Base-by-base conservation (phyloP, 2,329 filamentous ascomycete genomes). In the Epichloe uncinata region DNA sequence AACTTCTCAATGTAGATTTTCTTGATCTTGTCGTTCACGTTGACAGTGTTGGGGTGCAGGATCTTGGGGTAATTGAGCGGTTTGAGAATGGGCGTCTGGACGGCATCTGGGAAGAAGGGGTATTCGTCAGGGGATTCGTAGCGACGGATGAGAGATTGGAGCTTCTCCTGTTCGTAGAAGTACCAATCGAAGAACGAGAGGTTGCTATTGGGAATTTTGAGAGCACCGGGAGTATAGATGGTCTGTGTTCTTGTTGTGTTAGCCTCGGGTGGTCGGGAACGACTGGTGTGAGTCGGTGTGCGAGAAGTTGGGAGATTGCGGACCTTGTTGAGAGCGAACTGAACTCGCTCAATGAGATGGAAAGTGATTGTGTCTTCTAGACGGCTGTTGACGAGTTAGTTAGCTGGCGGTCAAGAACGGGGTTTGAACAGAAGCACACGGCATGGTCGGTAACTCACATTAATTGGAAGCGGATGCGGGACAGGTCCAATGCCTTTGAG, bases 291-390 rank as follows among this genome's bases (percentile, higher is more conserved):
- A n/a, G 42, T 22, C 9, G 16, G 9, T n/a, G 6, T 15, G 26
- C 12, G 33, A 40, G 40, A 8, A 22, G 38, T 44, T 46, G 38
- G 47, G 37, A n/a, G 20, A 12, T 35, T 56, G 54, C 55, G 18
- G 18, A 67, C 66, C 63, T 64, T 74, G 71, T 96, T 97, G 56
- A 94, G 77, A 4, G 91, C 88, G 67, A 97, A 98, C 67, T 98
- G 93, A n/a, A 91, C 91, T 40, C 93, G 84, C 71, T 98, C 93
- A 62, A 97, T 97, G 38, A 98, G 75, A 69, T 95, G 86, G 69
- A 95, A 96, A 57, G 87, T 95, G 63, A 98, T 97, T 54, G 91
- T 97, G 65, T 98, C 93, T 72, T 98, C 93, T 16, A 97, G 78
- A 18, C 93, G 93, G 62, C 93, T 98, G 61, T 41, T 35, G 42